phyloP scores from a whole-genome alignment of 2,329 filamentous ascomycete species.

The Ciborinia camelliae region DNA sequence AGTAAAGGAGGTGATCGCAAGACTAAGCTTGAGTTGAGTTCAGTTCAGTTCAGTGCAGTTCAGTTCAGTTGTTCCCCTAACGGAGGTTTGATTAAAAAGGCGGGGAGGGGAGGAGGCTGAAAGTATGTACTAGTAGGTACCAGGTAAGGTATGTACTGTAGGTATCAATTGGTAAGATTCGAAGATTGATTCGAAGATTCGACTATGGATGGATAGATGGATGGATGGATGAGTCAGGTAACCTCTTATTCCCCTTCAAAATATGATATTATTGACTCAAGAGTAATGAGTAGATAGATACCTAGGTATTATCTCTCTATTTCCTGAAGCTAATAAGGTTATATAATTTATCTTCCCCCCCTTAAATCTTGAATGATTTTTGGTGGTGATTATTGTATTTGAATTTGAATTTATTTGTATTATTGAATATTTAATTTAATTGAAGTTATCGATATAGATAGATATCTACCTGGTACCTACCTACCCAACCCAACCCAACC shows the following conservation, averaged over 20 bases:
- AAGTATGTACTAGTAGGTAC: too few species aligned
- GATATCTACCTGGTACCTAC: too few species aligned
- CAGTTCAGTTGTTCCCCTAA: too few species aligned
- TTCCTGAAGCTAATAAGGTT: not conserved
- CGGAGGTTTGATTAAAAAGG: not conserved
- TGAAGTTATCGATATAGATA: not conserved
- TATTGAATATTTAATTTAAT: not conserved
- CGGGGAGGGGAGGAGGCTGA: conserved; percentile 10
- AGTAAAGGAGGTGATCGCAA: not conserved
- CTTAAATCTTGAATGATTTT: not conserved
- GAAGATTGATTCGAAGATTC: not conserved
- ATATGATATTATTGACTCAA: not conserved
- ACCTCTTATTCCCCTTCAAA: not conserved
- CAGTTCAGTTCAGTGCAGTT: too few species aligned
- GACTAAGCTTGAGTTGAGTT: conserved; percentile 8
- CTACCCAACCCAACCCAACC: too few species aligned
- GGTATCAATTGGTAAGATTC: not conserved
- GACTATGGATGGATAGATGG: too few species aligned
- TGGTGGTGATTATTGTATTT: not conserved
- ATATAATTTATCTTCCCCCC: not conserved
- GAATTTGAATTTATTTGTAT: too few species aligned
- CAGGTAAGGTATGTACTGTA: too few species aligned
- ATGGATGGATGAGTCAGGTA: too few species aligned
- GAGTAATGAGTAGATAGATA: too few species aligned
- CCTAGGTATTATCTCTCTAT: not conserved